Base-by-base conservation (phyloP, 2,329 filamentous ascomycete species). In the Exophiala xenobiotica region DNA sequence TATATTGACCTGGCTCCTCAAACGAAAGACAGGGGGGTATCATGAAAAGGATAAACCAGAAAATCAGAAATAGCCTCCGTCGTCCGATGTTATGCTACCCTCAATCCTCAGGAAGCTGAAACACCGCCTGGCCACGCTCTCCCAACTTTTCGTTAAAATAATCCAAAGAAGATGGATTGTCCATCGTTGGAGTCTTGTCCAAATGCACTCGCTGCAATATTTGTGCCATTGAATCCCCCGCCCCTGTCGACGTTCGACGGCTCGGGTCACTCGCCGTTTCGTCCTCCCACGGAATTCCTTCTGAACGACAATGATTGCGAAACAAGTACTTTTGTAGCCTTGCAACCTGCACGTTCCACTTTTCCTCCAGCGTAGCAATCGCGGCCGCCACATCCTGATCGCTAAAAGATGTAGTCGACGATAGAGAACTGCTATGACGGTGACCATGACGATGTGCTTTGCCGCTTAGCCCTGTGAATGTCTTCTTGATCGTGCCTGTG, bases 321-420 rank as follows among this genome's bases (percentile, higher is more conserved):
- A 68, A 66, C 7, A 77, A 64, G 56, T 75, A 77, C 20, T 69
- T 65, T 38, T 70, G 68, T 40, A 76, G 59, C 31, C 73, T 66
- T 11, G 64, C 62, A 2, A 72, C 65, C 59, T 77, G 73, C 3
- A 57, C 51, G 46, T 76, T 69, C 74, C 74, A 77, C 58, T 70
- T 73, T n/a, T 67, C 64, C 24, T 68, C 66, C 43, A 77, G 57
- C 3, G 71, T 73, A 18, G 60, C 58, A 29, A 77, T 56, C 8
- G 73, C 69, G 20, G 68, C 60, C 22, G 71, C 65, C 8, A 75
- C 65, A 51, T 77, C 70, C 19, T 71, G 68, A 16, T 64, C 58
- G 23, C 65, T 61, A 23, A 67, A 57, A 2, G 58, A 58, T 7
- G 19, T 27, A 3, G 39, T 53, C 7, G 56, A 57, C 19, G 52